A percentile compares a stretch with the other conserved stretches of the same genome.
These are phyloP conservation scores for Endotrypanum monterogeii DNA, from an alignment of 208 protist genomes.

Conservation along the genomic window DNA sequence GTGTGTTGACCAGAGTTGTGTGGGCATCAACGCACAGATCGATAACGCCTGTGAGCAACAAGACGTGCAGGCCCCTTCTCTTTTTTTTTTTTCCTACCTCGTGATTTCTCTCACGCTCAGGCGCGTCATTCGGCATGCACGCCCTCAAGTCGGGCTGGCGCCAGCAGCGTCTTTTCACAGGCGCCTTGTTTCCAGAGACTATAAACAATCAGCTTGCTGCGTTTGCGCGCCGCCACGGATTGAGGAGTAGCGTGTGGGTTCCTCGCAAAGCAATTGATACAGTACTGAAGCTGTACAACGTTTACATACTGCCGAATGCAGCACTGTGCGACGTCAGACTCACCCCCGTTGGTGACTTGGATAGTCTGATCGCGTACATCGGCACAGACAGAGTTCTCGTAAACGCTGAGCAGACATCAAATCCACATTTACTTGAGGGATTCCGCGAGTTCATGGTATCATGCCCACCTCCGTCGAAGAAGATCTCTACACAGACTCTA, in stretches of 20 bases:
- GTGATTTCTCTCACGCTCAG: background rate
- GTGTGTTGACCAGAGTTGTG: background rate
- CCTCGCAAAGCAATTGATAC: slow-evolving; percentile 49
- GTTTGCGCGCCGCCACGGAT: slow-evolving; percentile 55
- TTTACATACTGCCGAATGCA: slow-evolving; percentile 64
- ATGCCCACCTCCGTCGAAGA: slow-evolving; percentile 1
- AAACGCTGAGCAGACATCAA: slow-evolving; percentile 76
- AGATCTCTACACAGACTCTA: background rate
- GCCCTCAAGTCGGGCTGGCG: background rate
- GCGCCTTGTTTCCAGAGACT: slow-evolving; percentile 67
- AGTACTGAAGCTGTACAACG: slow-evolving; percentile 32
- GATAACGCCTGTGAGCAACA: background rate
- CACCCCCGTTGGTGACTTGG: slow-evolving; percentile 22
- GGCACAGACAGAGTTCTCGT: slow-evolving; percentile 58
- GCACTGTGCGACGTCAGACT: slow-evolving; percentile 63
- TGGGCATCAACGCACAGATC: background rate
- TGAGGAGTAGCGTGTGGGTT: slow-evolving; percentile 75
- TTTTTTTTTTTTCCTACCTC: background rate
- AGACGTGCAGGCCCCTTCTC: background rate
- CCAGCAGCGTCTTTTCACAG: slow-evolving; percentile 76
- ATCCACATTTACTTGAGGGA: slow-evolving; percentile 54
- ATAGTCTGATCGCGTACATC: slow-evolving; percentile 24
- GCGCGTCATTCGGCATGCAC: background rate
- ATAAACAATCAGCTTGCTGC: slow-evolving; percentile 54
- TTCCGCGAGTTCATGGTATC: slow-evolving; percentile 48